Conservation (phyloP, 306 rosid genomes). For the Luffa acutangula region DNA sequence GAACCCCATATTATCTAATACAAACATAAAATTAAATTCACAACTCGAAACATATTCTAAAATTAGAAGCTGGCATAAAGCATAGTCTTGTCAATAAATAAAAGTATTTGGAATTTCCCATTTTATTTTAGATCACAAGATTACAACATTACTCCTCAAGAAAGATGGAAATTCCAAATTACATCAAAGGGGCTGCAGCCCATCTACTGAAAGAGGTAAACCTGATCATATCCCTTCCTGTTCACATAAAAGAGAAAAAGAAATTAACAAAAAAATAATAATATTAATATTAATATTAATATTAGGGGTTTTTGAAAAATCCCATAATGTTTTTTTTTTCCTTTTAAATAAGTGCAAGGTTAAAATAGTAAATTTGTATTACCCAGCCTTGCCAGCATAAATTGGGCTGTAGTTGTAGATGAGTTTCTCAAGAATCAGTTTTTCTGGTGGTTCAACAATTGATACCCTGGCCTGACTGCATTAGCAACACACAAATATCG, state of each 20-base stretch:
- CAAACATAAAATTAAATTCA: too few relatives aligned
- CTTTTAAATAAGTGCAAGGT: not conserved
- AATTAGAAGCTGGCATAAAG: not conserved
- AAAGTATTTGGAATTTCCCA: not conserved
- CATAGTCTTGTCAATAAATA: not conserved
- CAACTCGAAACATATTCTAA: not conserved
- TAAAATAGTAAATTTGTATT: constrained; percentile 9
- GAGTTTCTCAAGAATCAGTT: constrained; percentile 48
- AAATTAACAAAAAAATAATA: not conserved
- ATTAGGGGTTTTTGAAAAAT: not conserved
- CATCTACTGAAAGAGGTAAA: constrained; percentile 42
- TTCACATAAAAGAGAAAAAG: not conserved
- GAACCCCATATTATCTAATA: too few relatives aligned
- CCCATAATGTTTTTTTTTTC: too few relatives aligned
- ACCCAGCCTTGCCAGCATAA: constrained; percentile 73
- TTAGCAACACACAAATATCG: not conserved
- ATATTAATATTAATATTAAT: too few relatives aligned
- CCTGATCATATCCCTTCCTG: constrained; percentile 79
- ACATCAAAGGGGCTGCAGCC: not conserved
- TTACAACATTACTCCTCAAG: not conserved
- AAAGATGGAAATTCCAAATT: not conserved
- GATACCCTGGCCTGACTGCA: constrained; percentile 85
- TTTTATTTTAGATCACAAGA: not conserved
- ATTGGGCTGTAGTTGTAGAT: constrained; percentile 77
- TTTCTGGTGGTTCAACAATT: constrained; percentile 35